Base-by-base conservation (phyloP, 805 yeast species). In the Lachancea lanzarotensis region DNA sequence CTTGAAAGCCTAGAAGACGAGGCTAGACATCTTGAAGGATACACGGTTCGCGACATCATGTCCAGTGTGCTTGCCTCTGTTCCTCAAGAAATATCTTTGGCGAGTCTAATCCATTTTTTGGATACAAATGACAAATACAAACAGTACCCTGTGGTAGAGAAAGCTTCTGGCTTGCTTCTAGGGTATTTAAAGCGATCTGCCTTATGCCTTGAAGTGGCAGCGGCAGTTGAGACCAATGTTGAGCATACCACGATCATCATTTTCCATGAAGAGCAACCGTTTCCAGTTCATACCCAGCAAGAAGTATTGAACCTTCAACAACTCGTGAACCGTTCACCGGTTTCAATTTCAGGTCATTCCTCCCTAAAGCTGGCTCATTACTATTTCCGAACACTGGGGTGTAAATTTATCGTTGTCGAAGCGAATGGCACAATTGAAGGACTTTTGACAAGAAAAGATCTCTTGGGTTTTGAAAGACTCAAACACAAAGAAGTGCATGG, bases 381-480 rank as follows among this genome's bases (percentile, higher is more conserved):
- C 30, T 65, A 88, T 19, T 91, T 93, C 60, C 74, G 78, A 47
- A 81, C 82, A 51, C 59, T 89, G 25, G 96, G 98, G 0, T 95
- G 96, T 8, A 70, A 84, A 36, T 74, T 81, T 25, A 72, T 93
- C 1, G 70, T 83, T 35, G 82, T 86, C 1, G 83, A 81, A 44
- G 72, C 78, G 9, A 64, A 73, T 26, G 93, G 90, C 1, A 49
- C 59, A 2, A 57, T 87, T 15, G 72, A 72, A 13, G 98, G 98
- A 0, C 57, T 87, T n/a, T 67, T 95, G 1, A 87, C 96, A 0
- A 73, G 90, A 46, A 93, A 93, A 56, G 98, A 90, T 57, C 70
- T 91, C 15, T 63, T 90, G 42, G 71, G 81, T 49, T 87, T 76
- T 54, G 84, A 81, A 51, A 59, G 69, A 46, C 48, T 46, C 5